Evolutionary conservation across 139 green algal species (phyloP), one percentile per base, ranked within the genome.

Genomic region (Yamagishiella unicocca): DNA sequence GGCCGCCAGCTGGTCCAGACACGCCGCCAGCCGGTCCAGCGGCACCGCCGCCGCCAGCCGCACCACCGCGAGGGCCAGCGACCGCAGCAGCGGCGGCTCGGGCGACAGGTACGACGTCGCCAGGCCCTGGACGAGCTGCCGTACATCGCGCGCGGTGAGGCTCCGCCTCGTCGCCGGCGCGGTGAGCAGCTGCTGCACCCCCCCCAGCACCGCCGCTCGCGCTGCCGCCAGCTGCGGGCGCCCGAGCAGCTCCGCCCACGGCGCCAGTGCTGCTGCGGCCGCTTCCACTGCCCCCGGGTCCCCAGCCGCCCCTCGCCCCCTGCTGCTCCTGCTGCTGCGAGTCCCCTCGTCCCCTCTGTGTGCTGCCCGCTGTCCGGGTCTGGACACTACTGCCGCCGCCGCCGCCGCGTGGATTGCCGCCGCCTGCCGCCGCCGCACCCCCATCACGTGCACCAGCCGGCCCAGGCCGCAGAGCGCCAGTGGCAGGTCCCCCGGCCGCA

Each of bases 381-480:
- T n/a, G 58, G 14, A 6, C n/a, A 43, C 64, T 7, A 1, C 42
- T 25, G 72, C 45, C 42, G 6, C 43, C 45, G 43, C 25, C 22
- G 25, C 42, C 45, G n/a, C 43, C 72, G n/a, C 70, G 29, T 40
- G 33, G 40, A 10, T 78, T 35, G 7, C 42, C 70, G 1, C 35
- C 70, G 54, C 70, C 70, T 38, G 38, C 25, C 40, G 17, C 9
- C 38, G 38, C 70, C 35, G 6, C 38, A 33, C 10, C 21, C 55
- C 38, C 21, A 55, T 38, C 27, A 67, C 58, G 22, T 46, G 45
- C 54, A 83, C 22, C 76, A 83, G 54, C 76, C 37, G 37, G 21
- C 54, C 76, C 76, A 83, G 35, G 35, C 76, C 38, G 76, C 58
- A 72, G 27, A 83, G 35, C 45, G n/a, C n/a, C 45, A 43, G 43